Conservation (phyloP, 169 alveolate species). For the Eimeria acervulina region DNA sequence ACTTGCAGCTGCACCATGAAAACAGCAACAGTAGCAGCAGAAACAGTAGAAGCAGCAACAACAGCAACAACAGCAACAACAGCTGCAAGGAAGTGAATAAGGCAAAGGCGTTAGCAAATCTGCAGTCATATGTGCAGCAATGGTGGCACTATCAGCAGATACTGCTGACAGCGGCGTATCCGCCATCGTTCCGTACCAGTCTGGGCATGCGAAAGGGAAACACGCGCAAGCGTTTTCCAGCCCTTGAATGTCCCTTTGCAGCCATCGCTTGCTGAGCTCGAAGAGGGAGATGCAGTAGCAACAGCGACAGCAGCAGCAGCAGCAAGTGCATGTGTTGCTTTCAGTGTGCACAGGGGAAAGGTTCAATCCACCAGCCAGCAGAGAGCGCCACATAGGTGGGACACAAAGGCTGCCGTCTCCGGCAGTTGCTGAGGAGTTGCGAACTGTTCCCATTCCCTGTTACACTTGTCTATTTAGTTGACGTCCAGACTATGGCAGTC, state of each 20-base stretch:
- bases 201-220: neutral
- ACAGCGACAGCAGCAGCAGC: neutral
- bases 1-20: neutral
- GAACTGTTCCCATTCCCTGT: neutral
- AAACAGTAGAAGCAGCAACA: neutral
- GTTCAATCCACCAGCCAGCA: neutral
- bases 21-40: neutral
- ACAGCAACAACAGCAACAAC: neutral
- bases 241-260: too few relatives aligned
- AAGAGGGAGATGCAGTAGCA: neutral
- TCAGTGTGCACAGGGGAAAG: neutral
- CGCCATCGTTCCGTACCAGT: neutral
- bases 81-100: neutral
- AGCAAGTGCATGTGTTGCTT: neutral
- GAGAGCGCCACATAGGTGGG: neutral
- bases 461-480: neutral
- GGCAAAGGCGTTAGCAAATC: neutral
- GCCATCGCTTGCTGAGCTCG: too few relatives aligned
- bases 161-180: neutral
- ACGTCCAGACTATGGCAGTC: neutral
- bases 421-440: neutral
- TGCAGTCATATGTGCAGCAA: neutral
- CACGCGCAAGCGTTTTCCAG: neutral
- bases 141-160: neutral
- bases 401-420: neutral